Evolutionary conservation across 768 basidiomycete genomes (phyloP).

Genomic region (Leccinum longicurvipes): DNA sequence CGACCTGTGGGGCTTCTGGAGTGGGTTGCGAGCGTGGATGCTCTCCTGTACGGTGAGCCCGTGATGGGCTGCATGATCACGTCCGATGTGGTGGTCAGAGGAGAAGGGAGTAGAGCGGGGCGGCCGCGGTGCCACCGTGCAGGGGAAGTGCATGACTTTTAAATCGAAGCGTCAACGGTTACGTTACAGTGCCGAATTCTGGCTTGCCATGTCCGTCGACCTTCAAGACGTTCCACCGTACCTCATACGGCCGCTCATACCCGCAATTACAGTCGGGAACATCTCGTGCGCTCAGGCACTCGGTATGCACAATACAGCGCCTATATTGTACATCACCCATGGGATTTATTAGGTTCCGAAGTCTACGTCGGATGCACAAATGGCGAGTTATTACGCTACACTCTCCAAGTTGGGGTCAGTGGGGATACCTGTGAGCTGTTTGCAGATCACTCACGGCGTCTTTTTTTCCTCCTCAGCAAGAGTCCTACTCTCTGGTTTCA

Average conservation of each 20-base stretch:
- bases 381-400: constrained; percentile 79
- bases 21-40: constrained; percentile 18
- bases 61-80: constrained; percentile 14
- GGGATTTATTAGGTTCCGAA: constrained; percentile 58
- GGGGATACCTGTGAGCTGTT: neutral
- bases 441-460: neutral
- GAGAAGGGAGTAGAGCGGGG: constrained; percentile 5
- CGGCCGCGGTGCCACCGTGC: neutral
- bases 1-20: constrained; percentile 11
- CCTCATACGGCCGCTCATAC: constrained; percentile 48
- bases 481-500: constrained; percentile 64
- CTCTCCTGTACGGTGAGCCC: constrained; percentile 15
- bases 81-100: neutral
- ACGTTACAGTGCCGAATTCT: constrained; percentile 16
- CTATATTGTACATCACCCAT: constrained; percentile 1
- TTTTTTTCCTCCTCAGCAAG: constrained; percentile 40
- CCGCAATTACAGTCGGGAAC: constrained; percentile 27
- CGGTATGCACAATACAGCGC: constrained; percentile 35
- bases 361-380: constrained; percentile 85
- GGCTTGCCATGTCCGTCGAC: constrained; percentile 19
- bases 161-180: neutral
- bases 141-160: constrained; percentile 17
- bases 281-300: constrained; percentile 53
- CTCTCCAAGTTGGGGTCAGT: constrained; percentile 59
- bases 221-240: constrained; percentile 59